Base-by-base conservation (phyloP, 2,329 filamentous ascomycete genomes). In the Helicocarpus griseus region DNA sequence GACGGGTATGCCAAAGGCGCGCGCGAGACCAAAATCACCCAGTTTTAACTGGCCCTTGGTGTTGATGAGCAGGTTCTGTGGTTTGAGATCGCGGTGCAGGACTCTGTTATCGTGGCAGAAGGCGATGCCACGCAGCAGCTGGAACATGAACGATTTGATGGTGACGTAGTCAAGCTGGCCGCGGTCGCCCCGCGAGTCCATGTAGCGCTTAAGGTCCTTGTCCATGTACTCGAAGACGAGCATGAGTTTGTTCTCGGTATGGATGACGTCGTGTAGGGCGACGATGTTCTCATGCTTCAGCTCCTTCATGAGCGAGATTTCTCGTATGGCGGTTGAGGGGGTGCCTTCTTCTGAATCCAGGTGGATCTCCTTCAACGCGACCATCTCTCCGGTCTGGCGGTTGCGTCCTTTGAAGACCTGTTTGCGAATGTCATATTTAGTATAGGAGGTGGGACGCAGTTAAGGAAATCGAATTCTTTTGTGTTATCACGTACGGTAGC, bases 241-340 rank as follows among this genome's bases (percentile, higher is more conserved):
- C 93, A 98, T 98, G 53, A 98, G 82, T 70, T 98, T 98, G 74
- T 97, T 98, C 76, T 98, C 93, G 53, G 93, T 98, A 71, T 98
- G 93, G 63, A 98, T 97, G 52, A 98, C 93, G 77, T 98, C 93
- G 78, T 97, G 89, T 4, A 98, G 83, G 53, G 86, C 88, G 62
- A 98, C 90, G 59, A 98, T 97, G 67, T 96, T 97, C 69, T 96
- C 90, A 71, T 98, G 93, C 72, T 97, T 97, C 59, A 98, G 80
- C 73, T 98, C 93, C 73, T 98, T 98, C 93, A 98, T 97, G 52
- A 98, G 79, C 1, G 90, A 96, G 63, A 98, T 98, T 71, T 98
- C 93, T 64, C 93, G 88, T 68, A 98, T 98, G 44, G 93, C 93
- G 0, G 93, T 98, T 48, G 87, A 94, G 3, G 93, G 93, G 0